Base-by-base conservation (phyloP, 2,329 filamentous ascomycete genomes). In the Colletotrichum sp. region DNA sequence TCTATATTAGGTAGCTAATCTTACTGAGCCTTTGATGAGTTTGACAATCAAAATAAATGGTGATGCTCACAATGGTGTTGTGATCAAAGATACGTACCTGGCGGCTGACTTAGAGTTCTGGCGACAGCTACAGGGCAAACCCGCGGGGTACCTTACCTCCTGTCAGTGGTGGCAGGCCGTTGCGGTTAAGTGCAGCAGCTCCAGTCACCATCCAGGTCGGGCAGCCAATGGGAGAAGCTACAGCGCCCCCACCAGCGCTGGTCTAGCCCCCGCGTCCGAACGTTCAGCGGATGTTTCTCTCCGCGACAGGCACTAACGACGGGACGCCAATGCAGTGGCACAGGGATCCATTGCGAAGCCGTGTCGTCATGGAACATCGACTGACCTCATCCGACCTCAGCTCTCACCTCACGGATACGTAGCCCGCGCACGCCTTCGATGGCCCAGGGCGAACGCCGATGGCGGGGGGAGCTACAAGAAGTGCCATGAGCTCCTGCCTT, bases 311-410 rank as follows among this genome's bases (percentile, higher is more conserved):
- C 13, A 26, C 64, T 15, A 12, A 28, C 28, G 10, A 34, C 34
- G 34, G 34, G 34, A 36, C 3, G 59, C 18, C 26, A 34, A 12
- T 30, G 26, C 26, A 34, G 8, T 30, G 26, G 18, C 59, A 34
- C 18, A 34, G 59, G 52, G 67, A 39, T 49, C 44, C 44, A 63
- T 63, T 63, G 69, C 63, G 21, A 34, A 63, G 44, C 34, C 15
- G 73, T 76, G 73, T 73, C 73, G 73, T 76, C 73, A 76, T 76
- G 70, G 64, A 68, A 39, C 24, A 64, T 39, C 52, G 65, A 75
- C 75, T 77, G 75, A 77, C 75, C 75, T 75, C 75, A 77, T 77
- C 16, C 73, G 60, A 34, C 32, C 26, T 34, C 44, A 28, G 24
- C 30, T 12, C 49, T 65, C 64, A 68, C 69, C 63, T 63, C 57